Evolutionary conservation across 139 green algal genomes (phyloP), one percentile per base, ranked within the genome.

Genomic region (Axilococcus clingmanii): DNA sequence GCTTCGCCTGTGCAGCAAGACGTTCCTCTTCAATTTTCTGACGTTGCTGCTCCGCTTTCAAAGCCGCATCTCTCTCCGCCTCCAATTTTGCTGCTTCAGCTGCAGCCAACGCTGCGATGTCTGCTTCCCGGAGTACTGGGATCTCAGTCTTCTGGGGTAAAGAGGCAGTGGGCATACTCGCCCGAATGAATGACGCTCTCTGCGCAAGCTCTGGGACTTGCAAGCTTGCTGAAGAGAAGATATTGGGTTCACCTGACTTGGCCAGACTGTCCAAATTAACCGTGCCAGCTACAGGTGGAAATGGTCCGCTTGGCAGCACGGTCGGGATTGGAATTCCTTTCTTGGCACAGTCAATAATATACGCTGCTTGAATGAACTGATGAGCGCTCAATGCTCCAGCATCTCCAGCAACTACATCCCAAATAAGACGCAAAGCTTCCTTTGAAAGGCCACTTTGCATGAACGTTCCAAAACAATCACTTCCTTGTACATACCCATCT

Each of bases 401-500:
- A 42, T 73, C 42, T 9, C 80, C 82, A 1, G 83, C 80, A 45
- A 88, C 82, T 52, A 71, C 57, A 20, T 68, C 69, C 69, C 82
- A 86, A 33, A 85, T 63, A 29, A 74, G 65, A 62, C 74, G 72
- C 49, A 94, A 69, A 3, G 61, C 52, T 2, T 37, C 41, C 59
- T 89, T 85, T 49, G 85, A 77, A 49, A 94, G 61, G 2, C 84
- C 82, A 35, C 69, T 85, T 42, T 78, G 74, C 70, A 85, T 76
- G 69, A 94, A 93, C 16, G 65, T 62, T 0, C 52, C 59, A 37
- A 90, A 86, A 72, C 82, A 92, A 52, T 94, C 80, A 2, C 52
- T 41, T 30, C 82, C 85, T 79, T 88, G 69, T 46, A 65, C 24
- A 20, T 65, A 70, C 29, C 80, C 80, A 35, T 93, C 83, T 6